A percentile compares a stretch with the other conserved stretches of the same genome.
Evolutionary conservation across 352 stramenopile genomes (phyloP).

Genomic region (Phytophthora boehmeriae): DNA sequence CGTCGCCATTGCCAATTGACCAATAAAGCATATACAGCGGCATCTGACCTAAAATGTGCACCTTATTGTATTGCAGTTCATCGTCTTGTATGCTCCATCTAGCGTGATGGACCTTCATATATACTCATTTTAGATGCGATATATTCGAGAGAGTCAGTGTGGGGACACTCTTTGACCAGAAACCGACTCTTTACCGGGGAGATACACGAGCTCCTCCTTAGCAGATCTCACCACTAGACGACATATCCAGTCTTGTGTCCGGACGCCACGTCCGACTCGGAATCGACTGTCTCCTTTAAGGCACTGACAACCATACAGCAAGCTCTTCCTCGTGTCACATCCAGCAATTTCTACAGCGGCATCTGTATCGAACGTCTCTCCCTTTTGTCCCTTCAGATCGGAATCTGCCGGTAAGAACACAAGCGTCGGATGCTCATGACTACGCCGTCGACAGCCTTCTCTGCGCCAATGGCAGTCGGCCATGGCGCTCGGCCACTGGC

Average conservation of each 20-base stretch:
- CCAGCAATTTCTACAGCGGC: too few species aligned
- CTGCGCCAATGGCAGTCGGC: slow-evolving; percentile 22
- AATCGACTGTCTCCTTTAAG: background rate
- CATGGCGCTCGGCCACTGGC: slow-evolving; percentile 30
- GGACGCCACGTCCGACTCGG: background rate
- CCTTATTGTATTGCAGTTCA: too few species aligned
- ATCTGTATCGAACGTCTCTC: background rate
- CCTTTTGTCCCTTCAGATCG: background rate
- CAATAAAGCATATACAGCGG: too few species aligned
- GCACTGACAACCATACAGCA: slow-evolving; percentile 22
- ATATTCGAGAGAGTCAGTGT: background rate
- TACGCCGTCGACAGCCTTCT: slow-evolving; percentile 8
- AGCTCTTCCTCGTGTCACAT: too few species aligned
- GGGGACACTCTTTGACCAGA: slow-evolving; percentile 6
- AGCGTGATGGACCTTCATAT: too few species aligned
- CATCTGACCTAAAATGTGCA: too few species aligned
- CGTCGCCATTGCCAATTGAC: too few species aligned
- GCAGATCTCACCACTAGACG: background rate
- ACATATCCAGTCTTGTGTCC: background rate
- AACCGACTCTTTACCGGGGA: slow-evolving; percentile 3
- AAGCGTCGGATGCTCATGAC: slow-evolving; percentile 10
- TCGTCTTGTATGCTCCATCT: too few species aligned
- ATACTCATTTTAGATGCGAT: too few species aligned
- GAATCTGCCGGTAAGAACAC: background rate
- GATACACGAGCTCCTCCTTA: too few species aligned